A percentile compares a stretch with the other conserved stretches of the same genome.
These are phyloP conservation scores for Suillus bovinus DNA, from an alignment of 768 basidiomycete species.

Conservation along the genomic window DNA sequence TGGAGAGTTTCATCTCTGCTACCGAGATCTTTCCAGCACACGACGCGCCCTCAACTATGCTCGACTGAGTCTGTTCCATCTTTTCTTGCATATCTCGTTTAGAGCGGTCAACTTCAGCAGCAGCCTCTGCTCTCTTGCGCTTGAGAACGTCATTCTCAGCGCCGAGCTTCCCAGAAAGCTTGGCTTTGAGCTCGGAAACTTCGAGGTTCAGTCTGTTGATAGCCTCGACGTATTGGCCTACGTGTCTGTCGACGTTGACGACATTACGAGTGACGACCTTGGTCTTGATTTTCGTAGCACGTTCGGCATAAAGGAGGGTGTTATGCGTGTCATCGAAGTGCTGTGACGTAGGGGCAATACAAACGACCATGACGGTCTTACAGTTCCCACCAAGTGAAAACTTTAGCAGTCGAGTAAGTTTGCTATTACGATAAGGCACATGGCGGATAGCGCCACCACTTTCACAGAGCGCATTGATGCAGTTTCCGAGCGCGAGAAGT, in stretches of 20 bases:
- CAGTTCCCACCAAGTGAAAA: conserved; percentile 99
- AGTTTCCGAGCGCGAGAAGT: conserved; percentile 94
- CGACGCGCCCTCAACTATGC: conserved; percentile 73
- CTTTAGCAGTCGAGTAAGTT: conserved; percentile 95
- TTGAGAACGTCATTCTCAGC: conserved; percentile 62
- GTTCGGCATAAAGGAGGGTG: conserved; percentile 95
- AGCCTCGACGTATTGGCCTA: conserved; percentile 92
- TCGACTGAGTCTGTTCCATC: conserved; percentile 66
- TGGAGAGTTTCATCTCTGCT: conserved; percentile 66
- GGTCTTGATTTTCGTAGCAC: conserved; percentile 98
- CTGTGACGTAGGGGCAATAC: conserved; percentile 89
- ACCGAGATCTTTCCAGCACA: conserved; percentile 72
- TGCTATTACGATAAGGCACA: conserved; percentile 96
- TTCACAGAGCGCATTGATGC: conserved; percentile 97
- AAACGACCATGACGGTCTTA: conserved; percentile 99
- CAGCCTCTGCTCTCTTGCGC: conserved; percentile 71
- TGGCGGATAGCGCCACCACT: conserved; percentile 87
- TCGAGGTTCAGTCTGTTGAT: conserved; percentile 86
- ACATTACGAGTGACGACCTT: conserved; percentile 95
- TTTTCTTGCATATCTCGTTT: conserved; percentile 72
- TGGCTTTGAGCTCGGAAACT: conserved; percentile 83
- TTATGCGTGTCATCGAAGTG: conserved; percentile 99
- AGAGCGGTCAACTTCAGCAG: conserved; percentile 70
- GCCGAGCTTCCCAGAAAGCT: conserved; percentile 70
- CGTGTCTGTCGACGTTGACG: conserved; percentile 92